Conservation (phyloP, 2,329 filamentous ascomycete genomes). For the Alternaria novae-zelandiae region DNA sequence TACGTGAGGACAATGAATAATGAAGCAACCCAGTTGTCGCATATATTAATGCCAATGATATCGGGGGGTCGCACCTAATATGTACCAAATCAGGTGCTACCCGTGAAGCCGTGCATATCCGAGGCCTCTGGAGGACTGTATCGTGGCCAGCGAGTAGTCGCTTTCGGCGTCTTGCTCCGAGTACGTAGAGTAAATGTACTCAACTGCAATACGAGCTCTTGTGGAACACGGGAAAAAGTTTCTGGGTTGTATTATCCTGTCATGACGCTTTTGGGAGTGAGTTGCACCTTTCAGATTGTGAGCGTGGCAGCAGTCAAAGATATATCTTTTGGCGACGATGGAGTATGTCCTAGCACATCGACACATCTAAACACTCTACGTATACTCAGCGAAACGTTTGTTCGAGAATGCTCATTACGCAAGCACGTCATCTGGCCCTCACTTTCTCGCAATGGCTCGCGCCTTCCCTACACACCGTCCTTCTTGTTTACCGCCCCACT, state of each 20-base stretch:
- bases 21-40: not conserved
- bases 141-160: not conserved
- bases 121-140: not conserved
- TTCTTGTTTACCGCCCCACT: slow-evolving; percentile 3
- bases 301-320: not conserved
- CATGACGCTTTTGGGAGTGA: not conserved
- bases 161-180: not conserved
- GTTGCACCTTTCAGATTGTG: not conserved
- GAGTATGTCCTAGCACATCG: too few species aligned
- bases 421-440: not conserved
- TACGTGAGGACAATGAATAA: not conserved
- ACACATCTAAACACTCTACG: not conserved
- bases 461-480: not conserved
- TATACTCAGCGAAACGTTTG: not conserved
- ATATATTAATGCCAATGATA: not conserved
- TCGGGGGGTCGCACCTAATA: too few species aligned
- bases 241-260: too few species aligned
- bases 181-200: not conserved
- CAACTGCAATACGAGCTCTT: not conserved
- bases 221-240: too few species aligned
- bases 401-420: not conserved
- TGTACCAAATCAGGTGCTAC: not conserved
- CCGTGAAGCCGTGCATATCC: not conserved
- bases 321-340: not conserved
- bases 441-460: not conserved